These are phyloP conservation scores for Saturnispora dispora DNA, from an alignment of 805 yeast genomes.

Conservation along the genomic window DNA sequence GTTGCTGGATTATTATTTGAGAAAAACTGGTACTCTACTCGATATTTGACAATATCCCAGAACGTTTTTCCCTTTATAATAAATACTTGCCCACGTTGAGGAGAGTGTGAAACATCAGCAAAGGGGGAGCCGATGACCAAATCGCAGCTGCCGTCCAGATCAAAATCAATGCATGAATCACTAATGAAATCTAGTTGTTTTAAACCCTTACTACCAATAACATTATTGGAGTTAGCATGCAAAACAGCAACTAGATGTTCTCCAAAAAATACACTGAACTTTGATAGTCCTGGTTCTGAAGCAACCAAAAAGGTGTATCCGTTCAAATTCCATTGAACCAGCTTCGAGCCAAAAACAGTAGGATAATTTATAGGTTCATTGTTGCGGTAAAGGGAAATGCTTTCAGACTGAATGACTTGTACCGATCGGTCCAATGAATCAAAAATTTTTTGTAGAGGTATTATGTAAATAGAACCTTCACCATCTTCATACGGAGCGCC, in stretches of 20 bases:
- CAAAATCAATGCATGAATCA: slow-evolving; percentile 24
- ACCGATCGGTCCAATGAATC: background rate
- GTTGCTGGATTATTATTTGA: background rate
- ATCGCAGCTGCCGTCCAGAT: slow-evolving; percentile 33
- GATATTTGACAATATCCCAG: background rate
- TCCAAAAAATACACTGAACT: slow-evolving; percentile 29
- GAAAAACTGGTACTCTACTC: background rate
- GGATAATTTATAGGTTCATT: slow-evolving; percentile 19
- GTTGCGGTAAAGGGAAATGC: background rate
- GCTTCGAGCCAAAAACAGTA: slow-evolving; percentile 34
- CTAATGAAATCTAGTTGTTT: slow-evolving; percentile 35
- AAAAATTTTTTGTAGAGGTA: slow-evolving; percentile 31
- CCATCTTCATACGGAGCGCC: slow-evolving; percentile 41
- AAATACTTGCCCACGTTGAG: slow-evolving; percentile 13
- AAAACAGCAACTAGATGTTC: slow-evolving; percentile 15
- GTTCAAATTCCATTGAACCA: slow-evolving; percentile 25
- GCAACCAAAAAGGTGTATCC: slow-evolving; percentile 33
- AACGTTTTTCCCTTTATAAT: slow-evolving; percentile 15
- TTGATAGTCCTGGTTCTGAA: slow-evolving; percentile 44
- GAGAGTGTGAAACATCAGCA: slow-evolving; percentile 19
- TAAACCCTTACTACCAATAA: slow-evolving; percentile 32
- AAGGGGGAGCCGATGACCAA: slow-evolving; percentile 38
- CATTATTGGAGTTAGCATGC: slow-evolving; percentile 14
- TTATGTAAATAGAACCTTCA: slow-evolving; percentile 36
- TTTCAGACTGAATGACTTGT: background rate